Evolutionary conservation across 805 yeast genomes (phyloP), one percentile per base, ranked within the genome.

Genomic region (Zygosaccharomyces rouxii): DNA sequence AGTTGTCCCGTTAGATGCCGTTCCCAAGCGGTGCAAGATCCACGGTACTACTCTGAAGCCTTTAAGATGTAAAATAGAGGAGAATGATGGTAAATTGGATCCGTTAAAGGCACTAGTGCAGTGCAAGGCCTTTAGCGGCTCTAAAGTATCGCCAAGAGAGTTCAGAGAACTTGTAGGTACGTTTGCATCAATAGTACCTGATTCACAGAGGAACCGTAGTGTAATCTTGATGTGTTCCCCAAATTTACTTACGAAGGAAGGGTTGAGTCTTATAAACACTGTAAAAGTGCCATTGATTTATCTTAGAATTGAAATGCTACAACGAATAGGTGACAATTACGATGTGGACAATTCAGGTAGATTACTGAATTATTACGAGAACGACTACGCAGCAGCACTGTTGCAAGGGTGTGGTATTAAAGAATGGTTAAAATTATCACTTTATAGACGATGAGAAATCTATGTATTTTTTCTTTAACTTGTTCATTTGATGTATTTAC

Each of bases 141-240:
- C 61, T 13, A 66, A 64, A 42, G 59, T 67, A 3, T 53, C 64
- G 1, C 66, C 67, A 1, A 59, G 52, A 28, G 69, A 67, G 42
- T 50, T 67, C 7, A 54, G 70, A 29, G 70, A 66, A 42, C 39
- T 63, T 7, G 56, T 62, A 7, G 71, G 70, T 0, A 57, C 70
- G 3, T 64, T 58, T 42, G 43, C 58, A 6, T 57, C 65, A 6
- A 40, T 49, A 25, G 61, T 63, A 0, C 50, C 56, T 2, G 25
- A 42, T 11, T 38, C 46, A 1, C 55, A 59, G 25, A 46, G 55
- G 14, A 56, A 58, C 46, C 52, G 52, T 29, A 56, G 62, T 2
- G 46, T 64, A 3, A 51, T 60, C 18, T 49, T 67, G 19, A 57
- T 67, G 59, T 64, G 69, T 40, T 63, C 69, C 0, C 68, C 71